Conservation (phyloP, 108 stramenopile genomes). For the Skeletonema menzelii region DNA sequence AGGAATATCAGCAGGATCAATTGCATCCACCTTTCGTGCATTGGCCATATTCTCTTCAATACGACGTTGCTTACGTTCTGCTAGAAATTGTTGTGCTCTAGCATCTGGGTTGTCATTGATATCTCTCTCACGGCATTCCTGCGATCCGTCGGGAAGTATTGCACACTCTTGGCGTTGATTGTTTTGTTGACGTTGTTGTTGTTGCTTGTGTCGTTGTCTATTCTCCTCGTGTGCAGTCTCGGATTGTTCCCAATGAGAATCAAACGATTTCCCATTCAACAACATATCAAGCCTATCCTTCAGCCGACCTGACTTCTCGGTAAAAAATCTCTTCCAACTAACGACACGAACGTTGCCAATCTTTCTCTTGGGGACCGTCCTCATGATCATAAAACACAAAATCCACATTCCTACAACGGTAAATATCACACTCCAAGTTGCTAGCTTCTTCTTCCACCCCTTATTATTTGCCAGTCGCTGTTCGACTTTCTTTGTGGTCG, state of each 20-base stretch:
- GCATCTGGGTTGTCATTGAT: neutral
- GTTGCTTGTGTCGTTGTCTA: conserved; percentile 5
- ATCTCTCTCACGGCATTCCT: conserved; percentile 9
- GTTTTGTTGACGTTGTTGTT: conserved; percentile 11
- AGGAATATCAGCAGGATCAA: conserved; percentile 6
- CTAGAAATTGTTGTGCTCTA: conserved; percentile 13
- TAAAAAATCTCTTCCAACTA: neutral
- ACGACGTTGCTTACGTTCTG: conserved; percentile 15
- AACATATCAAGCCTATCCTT: neutral
- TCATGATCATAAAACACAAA: conserved; percentile 44
- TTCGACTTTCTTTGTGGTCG: conserved; percentile 56
- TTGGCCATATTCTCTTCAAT: conserved; percentile 31
- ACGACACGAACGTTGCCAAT: conserved; percentile 6
- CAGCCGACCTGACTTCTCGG: neutral
- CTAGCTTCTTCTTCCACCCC: conserved; percentile 44
- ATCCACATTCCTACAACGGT: conserved; percentile 35
- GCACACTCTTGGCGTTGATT: conserved; percentile 10
- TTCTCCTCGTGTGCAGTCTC: neutral
- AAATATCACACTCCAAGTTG: conserved; percentile 43
- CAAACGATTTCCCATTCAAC: neutral
- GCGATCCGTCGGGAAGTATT: conserved; percentile 19
- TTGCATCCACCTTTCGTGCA: conserved; percentile 14
- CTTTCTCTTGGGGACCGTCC: conserved; percentile 36
- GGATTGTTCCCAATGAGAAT: conserved; percentile 4
- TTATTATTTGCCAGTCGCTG: conserved; percentile 44